phyloP scores from a whole-genome alignment of 345 rosid genomes.

The Barbarea vulgaris region DNA sequence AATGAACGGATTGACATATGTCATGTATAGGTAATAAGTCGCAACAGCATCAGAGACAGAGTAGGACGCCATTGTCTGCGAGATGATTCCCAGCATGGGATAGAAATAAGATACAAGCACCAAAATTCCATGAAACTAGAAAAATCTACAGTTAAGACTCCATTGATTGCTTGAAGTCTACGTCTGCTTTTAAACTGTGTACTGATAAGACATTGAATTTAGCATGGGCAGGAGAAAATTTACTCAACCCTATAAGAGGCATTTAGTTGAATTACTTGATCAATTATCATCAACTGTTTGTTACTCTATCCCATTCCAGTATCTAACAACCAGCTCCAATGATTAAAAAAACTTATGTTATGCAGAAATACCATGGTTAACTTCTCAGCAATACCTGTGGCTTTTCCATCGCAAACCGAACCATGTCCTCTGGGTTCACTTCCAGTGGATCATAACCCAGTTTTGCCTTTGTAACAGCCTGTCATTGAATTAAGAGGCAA shows the following conservation, averaged over 20 bases:
- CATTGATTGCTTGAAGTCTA: slow-evolving; percentile 9
- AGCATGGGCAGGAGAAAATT: slow-evolving; percentile 1
- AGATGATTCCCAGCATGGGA: slow-evolving; percentile 36
- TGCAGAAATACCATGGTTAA: slow-evolving; percentile 22
- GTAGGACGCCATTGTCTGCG: slow-evolving; percentile 97
- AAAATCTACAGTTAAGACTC: slow-evolving; percentile 8
- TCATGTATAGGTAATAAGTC: slow-evolving; percentile 93
- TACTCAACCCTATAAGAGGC: slow-evolving; percentile 2
- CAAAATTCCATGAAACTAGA: slow-evolving; percentile 18
- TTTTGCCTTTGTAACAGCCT: slow-evolving; percentile 98
- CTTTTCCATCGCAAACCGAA: slow-evolving; percentile 85
- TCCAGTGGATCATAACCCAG: slow-evolving; percentile 95
- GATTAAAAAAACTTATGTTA: background rate
- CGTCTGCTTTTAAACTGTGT: slow-evolving; percentile 5
- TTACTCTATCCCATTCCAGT: slow-evolving; percentile 18
- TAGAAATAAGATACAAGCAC: slow-evolving; percentile 31
- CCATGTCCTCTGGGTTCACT: slow-evolving; percentile 99
- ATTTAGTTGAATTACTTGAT: slow-evolving; percentile 14
- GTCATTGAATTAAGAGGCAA: slow-evolving; percentile 33
- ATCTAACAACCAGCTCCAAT: slow-evolving; percentile 16
- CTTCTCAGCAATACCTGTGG: slow-evolving; percentile 70
- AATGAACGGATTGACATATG: slow-evolving; percentile 96
- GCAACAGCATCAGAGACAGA: slow-evolving; percentile 99
- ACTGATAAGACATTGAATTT: slow-evolving; percentile 12
- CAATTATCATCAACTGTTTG: slow-evolving; percentile 2